phyloP scores from a whole-genome alignment of 2,329 filamentous ascomycete genomes.

The Cladophialophora immunda region DNA sequence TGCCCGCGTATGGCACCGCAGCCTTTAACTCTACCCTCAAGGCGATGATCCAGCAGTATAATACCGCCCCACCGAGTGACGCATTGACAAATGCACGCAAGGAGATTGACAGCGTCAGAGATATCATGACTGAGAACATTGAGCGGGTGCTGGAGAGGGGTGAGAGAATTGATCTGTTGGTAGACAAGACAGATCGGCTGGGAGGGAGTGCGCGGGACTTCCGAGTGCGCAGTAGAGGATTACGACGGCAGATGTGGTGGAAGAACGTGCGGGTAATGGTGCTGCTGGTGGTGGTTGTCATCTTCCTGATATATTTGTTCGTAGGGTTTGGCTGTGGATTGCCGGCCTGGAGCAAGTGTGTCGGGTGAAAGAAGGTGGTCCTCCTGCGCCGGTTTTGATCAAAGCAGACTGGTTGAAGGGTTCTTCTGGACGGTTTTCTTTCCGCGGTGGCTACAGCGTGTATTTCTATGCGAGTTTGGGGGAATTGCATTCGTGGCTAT shows the following conservation, averaged over 20 bases:
- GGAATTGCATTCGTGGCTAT: not conserved
- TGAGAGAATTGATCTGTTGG: slow-evolving; percentile 89
- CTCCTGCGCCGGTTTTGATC: not conserved
- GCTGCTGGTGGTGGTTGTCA: slow-evolving; percentile 72
- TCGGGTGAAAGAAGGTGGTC: slow-evolving; percentile 42
- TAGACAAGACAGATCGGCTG: slow-evolving; percentile 94
- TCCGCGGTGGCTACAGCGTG: not conserved
- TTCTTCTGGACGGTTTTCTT: not conserved
- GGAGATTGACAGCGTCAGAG: slow-evolving; percentile 90
- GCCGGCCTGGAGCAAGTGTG: slow-evolving; percentile 61
- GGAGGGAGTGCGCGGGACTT: slow-evolving; percentile 92
- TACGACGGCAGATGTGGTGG: slow-evolving; percentile 99
- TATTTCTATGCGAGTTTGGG: not conserved
- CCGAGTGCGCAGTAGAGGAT: slow-evolving; percentile 80
- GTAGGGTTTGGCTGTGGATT: slow-evolving; percentile 77
- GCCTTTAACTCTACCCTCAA: slow-evolving; percentile 84
- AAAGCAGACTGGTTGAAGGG: not conserved
- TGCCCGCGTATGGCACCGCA: slow-evolving; percentile 90
- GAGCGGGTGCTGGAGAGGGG: slow-evolving; percentile 88
- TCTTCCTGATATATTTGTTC: slow-evolving; percentile 76
- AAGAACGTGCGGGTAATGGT: slow-evolving; percentile 98
- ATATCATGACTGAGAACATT: slow-evolving; percentile 96
- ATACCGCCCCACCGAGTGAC: slow-evolving; percentile 79
- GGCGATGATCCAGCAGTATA: slow-evolving; percentile 81
- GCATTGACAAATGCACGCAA: slow-evolving; percentile 82